Percentiles rank a stretch among this genome's conserved stretches.
Evolutionary conservation across 1,284 basidiomycete genomes (phyloP).

Genomic region (Volvariella volvacea): DNA sequence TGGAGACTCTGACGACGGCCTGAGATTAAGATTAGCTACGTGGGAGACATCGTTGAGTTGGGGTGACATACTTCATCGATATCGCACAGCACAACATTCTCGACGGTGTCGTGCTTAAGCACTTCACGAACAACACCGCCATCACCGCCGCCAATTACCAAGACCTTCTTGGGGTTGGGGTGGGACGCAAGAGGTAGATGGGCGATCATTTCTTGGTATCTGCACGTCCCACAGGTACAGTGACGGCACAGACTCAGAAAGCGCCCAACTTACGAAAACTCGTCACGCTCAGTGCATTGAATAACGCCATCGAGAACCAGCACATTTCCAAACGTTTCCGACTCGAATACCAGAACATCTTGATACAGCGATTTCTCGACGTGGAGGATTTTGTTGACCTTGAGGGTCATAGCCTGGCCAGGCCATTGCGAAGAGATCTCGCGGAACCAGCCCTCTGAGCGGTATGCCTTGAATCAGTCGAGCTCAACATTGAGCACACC

Average conservation of each 20-base stretch:
- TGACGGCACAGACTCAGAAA: background rate
- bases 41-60: conserved; percentile 5
- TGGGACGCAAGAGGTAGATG: conserved; percentile 94
- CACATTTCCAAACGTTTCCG: conserved; percentile 93
- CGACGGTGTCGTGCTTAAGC: conserved; percentile 89
- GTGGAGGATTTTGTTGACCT: conserved; percentile 95
- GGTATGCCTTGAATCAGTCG: too few relatives aligned
- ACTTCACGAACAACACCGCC: conserved; percentile 97
- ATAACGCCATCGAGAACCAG: conserved; percentile 95
- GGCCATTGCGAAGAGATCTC: conserved; percentile 98
- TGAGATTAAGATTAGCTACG: conserved; percentile 19
- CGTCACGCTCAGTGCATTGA: conserved; percentile 96
- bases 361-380: conserved; percentile 91
- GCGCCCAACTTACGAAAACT: conserved; percentile 75
- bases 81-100: conserved; percentile 93
- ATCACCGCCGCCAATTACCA: conserved; percentile 96
- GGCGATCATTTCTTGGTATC: conserved; percentile 99
- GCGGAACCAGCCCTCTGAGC: conserved; percentile 92
- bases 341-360: conserved; percentile 95
- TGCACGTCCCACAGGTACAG: conserved; percentile 20
- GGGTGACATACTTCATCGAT: conserved; percentile 81
- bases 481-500: too few relatives aligned
- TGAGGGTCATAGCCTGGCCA: conserved; percentile 91
- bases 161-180: conserved; percentile 93
- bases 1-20: conserved; percentile 95